Evolutionary conservation across 2,329 filamentous ascomycete genomes (phyloP).

Genomic region (Mariannaea sp.): DNA sequence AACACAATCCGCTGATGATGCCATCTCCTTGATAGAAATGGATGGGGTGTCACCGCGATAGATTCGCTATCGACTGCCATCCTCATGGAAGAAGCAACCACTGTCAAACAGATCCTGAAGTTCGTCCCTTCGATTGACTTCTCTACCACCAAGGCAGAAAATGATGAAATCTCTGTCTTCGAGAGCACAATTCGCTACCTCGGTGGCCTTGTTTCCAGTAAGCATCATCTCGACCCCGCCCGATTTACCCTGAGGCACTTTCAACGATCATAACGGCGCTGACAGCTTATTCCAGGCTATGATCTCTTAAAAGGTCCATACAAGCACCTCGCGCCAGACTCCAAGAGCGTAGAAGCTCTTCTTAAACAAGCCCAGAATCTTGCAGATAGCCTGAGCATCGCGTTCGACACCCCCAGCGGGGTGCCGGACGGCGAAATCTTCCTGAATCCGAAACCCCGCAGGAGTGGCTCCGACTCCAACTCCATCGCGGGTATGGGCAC

Average conservation of each 20-base stretch:
- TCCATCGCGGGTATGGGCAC: conserved; percentile 79
- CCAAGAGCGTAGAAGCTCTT: conserved; percentile 59
- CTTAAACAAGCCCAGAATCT: conserved; percentile 70
- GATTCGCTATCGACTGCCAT: conserved; percentile 82
- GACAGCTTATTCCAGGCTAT: conserved; percentile 54
- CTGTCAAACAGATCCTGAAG: conserved; percentile 72
- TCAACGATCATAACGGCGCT: neutral
- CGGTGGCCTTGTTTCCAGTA: conserved; percentile 76
- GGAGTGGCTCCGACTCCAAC: conserved; percentile 61
- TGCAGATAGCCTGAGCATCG: conserved; percentile 74
- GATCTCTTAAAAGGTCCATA: conserved; percentile 74
- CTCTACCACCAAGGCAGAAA: conserved; percentile 52
- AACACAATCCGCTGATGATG: conserved; percentile 57
- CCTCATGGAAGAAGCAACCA: conserved; percentile 71
- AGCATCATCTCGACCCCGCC: conserved; percentile 1
- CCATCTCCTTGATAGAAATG: conserved; percentile 67
- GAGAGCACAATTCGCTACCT: conserved; percentile 91
- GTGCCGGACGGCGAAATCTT: conserved; percentile 73
- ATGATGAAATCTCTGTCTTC: conserved; percentile 72
- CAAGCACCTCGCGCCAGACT: conserved; percentile 49
- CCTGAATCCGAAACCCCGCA: conserved; percentile 57
- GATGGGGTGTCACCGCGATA: conserved; percentile 82
- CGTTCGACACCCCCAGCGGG: conserved; percentile 77
- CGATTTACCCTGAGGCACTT: neutral
- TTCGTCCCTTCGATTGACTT: conserved; percentile 76